These are phyloP conservation scores for Coix lacrymajobi DNA, from an alignment of 176 grass and related monocot species.

Conservation along the genomic window DNA sequence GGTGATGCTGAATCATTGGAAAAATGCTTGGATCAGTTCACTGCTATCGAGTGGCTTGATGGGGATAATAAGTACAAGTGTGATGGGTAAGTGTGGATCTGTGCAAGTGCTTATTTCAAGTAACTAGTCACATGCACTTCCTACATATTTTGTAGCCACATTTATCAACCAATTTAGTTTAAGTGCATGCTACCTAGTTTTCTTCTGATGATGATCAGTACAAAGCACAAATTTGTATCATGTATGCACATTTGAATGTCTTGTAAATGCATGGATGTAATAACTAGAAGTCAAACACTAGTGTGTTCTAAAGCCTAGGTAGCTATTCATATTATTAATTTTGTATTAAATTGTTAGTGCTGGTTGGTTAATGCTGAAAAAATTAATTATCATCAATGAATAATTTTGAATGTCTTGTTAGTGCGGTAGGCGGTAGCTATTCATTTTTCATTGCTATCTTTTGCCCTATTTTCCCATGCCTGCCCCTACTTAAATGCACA, in stretches of 20 bases:
- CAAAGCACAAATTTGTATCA: not conserved
- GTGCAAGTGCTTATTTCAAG: not conserved
- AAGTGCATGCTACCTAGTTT: not conserved
- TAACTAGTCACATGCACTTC: slow-evolving; percentile 8
- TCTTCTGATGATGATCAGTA: not conserved
- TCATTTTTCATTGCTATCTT: too few species aligned
- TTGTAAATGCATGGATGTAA: not conserved
- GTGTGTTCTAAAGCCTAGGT: not conserved
- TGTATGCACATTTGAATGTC: not conserved
- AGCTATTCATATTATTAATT: not conserved
- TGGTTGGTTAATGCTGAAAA: slow-evolving; percentile 13
- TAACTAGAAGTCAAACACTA: not conserved
- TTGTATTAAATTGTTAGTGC: not conserved
- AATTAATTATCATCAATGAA: slow-evolving; percentile 15
- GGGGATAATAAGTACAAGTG: slow-evolving; percentile 98
- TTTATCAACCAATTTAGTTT: slow-evolving; percentile 1
- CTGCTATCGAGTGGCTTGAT: slow-evolving; percentile 94
- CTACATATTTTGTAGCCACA: not conserved
- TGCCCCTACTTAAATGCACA: not conserved
- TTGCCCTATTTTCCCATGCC: not conserved
- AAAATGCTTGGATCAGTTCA: slow-evolving; percentile 94
- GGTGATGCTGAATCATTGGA: slow-evolving; percentile 89
- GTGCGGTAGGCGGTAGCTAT: too few species aligned
- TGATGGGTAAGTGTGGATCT: slow-evolving; percentile 74
- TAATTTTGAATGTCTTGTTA: too few species aligned